Percentiles rank a stretch among this genome's conserved stretches.
Evolutionary conservation across 108 stramenopile genomes (phyloP).

Genomic region (Aurantiochytrium sp.): DNA sequence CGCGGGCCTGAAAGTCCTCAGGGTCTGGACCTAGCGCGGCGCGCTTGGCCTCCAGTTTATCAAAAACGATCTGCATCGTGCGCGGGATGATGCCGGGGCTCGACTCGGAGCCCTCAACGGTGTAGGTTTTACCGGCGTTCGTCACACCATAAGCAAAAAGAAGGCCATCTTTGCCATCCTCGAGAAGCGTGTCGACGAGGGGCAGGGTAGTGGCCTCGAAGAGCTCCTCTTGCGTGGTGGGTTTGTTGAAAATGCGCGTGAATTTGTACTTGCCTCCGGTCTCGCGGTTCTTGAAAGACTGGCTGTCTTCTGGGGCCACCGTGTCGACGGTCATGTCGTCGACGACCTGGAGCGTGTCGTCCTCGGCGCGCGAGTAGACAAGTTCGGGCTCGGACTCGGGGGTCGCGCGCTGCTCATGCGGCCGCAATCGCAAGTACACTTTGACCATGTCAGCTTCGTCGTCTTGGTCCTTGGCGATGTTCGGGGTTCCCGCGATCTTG

Average conservation of each 20-base stretch:
- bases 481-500: too few species aligned
- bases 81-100: slow-evolving; percentile 46
- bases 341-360: slow-evolving; percentile 1
- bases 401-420: background rate
- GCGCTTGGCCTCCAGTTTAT: slow-evolving; percentile 41
- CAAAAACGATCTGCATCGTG: slow-evolving; percentile 62
- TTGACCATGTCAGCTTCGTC: slow-evolving; percentile 26
- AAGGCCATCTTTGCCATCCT: slow-evolving; percentile 51
- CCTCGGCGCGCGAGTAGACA: background rate
- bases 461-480: background rate
- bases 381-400: background rate
- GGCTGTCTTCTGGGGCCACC: slow-evolving; percentile 3
- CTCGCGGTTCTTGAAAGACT: slow-evolving; percentile 23
- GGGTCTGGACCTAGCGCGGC: slow-evolving; percentile 9
- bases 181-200: slow-evolving; percentile 39
- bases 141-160: slow-evolving; percentile 96
- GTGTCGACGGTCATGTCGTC: slow-evolving; percentile 21
- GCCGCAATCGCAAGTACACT: background rate
- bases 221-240: slow-evolving; percentile 39
- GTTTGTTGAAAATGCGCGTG: slow-evolving; percentile 38
- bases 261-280: slow-evolving; percentile 45
- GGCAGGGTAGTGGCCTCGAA: slow-evolving; percentile 36
- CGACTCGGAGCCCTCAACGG: slow-evolving; percentile 74
- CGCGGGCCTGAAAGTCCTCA: slow-evolving; percentile 47
- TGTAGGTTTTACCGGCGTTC: slow-evolving; percentile 96